Evolutionary conservation across 768 basidiomycete genomes (phyloP).

Genomic region (Pulveroboletus sp.): DNA sequence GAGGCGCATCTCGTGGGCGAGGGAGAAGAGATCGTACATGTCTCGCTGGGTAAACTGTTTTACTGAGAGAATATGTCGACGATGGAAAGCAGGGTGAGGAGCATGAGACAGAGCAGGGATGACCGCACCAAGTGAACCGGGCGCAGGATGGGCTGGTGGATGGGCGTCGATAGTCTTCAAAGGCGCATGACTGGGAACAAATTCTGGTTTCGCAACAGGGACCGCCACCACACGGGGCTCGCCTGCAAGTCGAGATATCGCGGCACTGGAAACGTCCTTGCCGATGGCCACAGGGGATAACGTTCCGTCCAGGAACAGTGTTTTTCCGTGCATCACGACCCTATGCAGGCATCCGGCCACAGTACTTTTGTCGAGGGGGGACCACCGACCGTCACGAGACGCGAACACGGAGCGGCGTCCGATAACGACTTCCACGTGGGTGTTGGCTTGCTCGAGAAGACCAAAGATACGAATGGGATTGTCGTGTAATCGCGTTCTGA

Average conservation of each 20-base stretch:
- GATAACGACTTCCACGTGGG: conserved; percentile 89
- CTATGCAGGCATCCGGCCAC: conserved; percentile 81
- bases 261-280: conserved; percentile 66
- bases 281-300: conserved; percentile 58
- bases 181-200: conserved; percentile 29
- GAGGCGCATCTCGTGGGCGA: conserved; percentile 95
- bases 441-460: conserved; percentile 79
- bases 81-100: conserved; percentile 85
- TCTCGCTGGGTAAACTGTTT: conserved; percentile 90
- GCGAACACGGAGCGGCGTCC: conserved; percentile 65
- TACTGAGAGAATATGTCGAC: conserved; percentile 89
- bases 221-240: conserved; percentile 26
- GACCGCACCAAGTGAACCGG: conserved; percentile 9
- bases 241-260: conserved; percentile 40
- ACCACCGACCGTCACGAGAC: conserved; percentile 61
- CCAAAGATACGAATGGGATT: conserved; percentile 92
- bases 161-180: conserved; percentile 30
- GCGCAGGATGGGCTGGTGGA: conserved; percentile 10
- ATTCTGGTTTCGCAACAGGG: conserved; percentile 24
- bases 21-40: conserved; percentile 87
- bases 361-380: conserved; percentile 63
- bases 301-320: conserved; percentile 83
- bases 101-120: conserved; percentile 21
- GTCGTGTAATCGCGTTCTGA: conserved; percentile 80
- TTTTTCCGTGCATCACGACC: conserved; percentile 86